Conservation (phyloP, 768 basidiomycete species). For the Panaeolus papilionaceus region DNA sequence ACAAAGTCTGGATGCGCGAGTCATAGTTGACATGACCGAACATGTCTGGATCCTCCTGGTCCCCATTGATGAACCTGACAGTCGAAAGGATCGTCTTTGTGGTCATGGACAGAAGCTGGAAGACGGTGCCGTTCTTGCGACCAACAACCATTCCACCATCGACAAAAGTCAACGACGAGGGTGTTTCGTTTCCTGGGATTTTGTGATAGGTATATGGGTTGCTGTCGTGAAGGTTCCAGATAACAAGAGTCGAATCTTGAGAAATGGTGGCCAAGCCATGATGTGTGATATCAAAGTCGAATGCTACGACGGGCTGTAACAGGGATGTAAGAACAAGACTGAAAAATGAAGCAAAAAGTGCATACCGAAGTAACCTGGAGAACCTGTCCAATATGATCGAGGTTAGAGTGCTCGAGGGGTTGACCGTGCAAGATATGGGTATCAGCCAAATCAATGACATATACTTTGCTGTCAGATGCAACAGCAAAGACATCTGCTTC, state of each 20-base stretch:
- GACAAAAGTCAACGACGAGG: slow-evolving; percentile 85
- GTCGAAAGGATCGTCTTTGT: slow-evolving; percentile 78
- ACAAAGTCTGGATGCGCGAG: slow-evolving; percentile 82
- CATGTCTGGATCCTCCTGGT: slow-evolving; percentile 80
- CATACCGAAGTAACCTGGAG: slow-evolving; percentile 77
- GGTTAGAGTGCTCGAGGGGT: slow-evolving; percentile 70
- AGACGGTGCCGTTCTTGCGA: slow-evolving; percentile 82
- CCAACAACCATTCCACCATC: slow-evolving; percentile 88
- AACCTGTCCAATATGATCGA: slow-evolving; percentile 70
- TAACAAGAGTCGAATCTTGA: slow-evolving; percentile 79
- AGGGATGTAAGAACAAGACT: slow-evolving; percentile 14
- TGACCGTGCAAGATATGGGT: slow-evolving; percentile 66
- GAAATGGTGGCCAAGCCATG: slow-evolving; percentile 83
- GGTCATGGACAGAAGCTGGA: slow-evolving; percentile 82
- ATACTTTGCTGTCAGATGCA: slow-evolving; percentile 80
- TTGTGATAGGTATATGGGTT: slow-evolving; percentile 77
- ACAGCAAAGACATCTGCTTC: slow-evolving; percentile 81
- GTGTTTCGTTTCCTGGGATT: slow-evolving; percentile 79
- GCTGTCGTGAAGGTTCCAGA: slow-evolving; percentile 84
- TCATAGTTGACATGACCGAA: slow-evolving; percentile 90
- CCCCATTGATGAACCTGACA: slow-evolving; percentile 76
- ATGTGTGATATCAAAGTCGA: slow-evolving; percentile 84
- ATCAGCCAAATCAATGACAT: slow-evolving; percentile 75
- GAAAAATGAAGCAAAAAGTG: background rate
- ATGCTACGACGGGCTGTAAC: slow-evolving; percentile 74